These are phyloP conservation scores for Magnaporthiopsis rhizophila DNA, from an alignment of 2,329 filamentous ascomycete species.

Conservation along the genomic window DNA sequence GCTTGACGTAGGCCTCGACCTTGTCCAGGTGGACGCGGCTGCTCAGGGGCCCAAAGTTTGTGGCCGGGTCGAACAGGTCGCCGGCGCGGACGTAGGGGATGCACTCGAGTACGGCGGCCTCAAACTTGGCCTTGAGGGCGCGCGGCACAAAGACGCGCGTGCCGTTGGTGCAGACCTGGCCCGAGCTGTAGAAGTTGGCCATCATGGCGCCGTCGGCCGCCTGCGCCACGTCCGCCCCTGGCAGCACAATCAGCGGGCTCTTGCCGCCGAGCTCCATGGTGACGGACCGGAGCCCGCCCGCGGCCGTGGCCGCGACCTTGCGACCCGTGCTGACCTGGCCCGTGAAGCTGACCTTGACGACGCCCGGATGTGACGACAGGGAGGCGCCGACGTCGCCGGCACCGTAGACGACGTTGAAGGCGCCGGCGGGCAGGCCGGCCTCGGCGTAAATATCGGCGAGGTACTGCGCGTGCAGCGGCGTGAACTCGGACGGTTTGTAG, in stretches of 20 bases:
- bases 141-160: constrained; percentile 77
- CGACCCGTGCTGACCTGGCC: constrained; percentile 11
- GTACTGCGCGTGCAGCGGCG: constrained; percentile 50
- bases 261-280: constrained; percentile 41
- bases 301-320: constrained; percentile 9
- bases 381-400: constrained; percentile 30
- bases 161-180: constrained; percentile 89
- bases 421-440: constrained; percentile 44
- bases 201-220: constrained; percentile 90
- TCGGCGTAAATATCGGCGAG: constrained; percentile 52
- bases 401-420: constrained; percentile 60
- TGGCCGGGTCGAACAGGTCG: constrained; percentile 60
- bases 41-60: constrained; percentile 80
- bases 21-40: constrained; percentile 68
- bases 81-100: constrained; percentile 64
- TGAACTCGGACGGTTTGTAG: constrained; percentile 49
- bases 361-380: constrained; percentile 8
- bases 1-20: constrained; percentile 66
- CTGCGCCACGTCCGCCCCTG: constrained; percentile 67
- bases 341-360: constrained; percentile 10
- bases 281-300: constrained; percentile 10
- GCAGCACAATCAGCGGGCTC: constrained; percentile 62
- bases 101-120: constrained; percentile 60
- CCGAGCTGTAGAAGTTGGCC: constrained; percentile 87
- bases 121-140: constrained; percentile 57